Evolutionary conservation across 805 yeast species (phyloP).

Genomic region (Wickerhamiella cacticola): DNA sequence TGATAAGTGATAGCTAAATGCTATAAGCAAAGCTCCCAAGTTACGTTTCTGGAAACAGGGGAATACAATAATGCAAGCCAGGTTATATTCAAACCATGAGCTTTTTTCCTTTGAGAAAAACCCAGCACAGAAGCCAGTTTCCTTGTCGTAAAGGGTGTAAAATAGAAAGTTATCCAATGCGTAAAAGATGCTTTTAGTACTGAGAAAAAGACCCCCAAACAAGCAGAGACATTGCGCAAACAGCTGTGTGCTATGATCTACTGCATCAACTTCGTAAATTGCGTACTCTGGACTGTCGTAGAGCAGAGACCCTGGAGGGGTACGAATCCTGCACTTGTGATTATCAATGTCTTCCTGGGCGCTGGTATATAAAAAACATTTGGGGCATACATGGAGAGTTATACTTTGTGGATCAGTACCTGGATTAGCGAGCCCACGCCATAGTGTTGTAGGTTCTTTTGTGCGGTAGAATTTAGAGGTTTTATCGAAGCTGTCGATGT

Average conservation of each 20-base stretch:
- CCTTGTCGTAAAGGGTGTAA: slow-evolving; percentile 38
- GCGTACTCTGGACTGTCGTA: slow-evolving; percentile 47
- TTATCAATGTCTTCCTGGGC: slow-evolving; percentile 32
- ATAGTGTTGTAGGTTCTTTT: slow-evolving; percentile 19
- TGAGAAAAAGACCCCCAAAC: slow-evolving; percentile 78
- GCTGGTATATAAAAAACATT: slow-evolving; percentile 73
- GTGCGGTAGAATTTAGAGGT: slow-evolving; percentile 21
- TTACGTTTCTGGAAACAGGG: slow-evolving; percentile 82
- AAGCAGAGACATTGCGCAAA: slow-evolving; percentile 75
- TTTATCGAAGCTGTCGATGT: slow-evolving; percentile 38
- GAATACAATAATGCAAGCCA: slow-evolving; percentile 82
- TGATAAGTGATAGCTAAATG: slow-evolving; percentile 71
- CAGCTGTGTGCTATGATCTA: slow-evolving; percentile 36
- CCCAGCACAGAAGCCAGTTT: slow-evolving; percentile 51
- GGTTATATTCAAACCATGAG: slow-evolving; percentile 65
- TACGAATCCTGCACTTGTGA: slow-evolving; percentile 35
- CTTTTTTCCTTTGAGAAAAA: slow-evolving; percentile 76
- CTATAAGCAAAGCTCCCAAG: slow-evolving; percentile 68
- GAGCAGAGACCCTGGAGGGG: slow-evolving; percentile 52
- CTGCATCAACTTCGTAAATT: slow-evolving; percentile 60
- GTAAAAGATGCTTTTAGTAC: slow-evolving; percentile 79
- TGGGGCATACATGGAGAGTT: slow-evolving; percentile 56
- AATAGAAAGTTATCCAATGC: slow-evolving; percentile 69
- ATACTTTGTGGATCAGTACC: slow-evolving; percentile 33
- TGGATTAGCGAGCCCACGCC: slow-evolving; percentile 17